A percentile compares a stretch with the other conserved stretches of the same genome.
These are phyloP conservation scores for Vitellaria paradoxa DNA, from an alignment of 179 eudicot species.

Conservation along the genomic window DNA sequence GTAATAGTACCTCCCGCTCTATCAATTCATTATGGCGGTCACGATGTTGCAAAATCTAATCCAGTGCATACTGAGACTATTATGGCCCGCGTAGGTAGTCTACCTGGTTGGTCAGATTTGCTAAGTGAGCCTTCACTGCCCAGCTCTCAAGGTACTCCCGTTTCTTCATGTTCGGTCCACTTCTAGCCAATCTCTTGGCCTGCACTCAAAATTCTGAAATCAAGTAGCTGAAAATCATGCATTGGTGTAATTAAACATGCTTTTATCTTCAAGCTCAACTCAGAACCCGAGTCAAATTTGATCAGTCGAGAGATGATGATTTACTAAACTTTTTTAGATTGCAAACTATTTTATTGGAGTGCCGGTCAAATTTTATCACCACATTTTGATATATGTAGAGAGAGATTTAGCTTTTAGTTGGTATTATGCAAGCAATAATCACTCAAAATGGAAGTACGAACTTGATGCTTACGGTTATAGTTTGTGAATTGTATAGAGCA, in stretches of 20 bases:
- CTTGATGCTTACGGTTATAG: too few relatives aligned
- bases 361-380: background rate
- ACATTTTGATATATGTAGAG: background rate
- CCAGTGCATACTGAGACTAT: constrained; percentile 12
- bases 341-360: background rate
- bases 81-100: constrained; percentile 19
- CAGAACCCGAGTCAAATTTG: background rate
- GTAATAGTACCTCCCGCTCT: constrained; percentile 45
- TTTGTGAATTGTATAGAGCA: too few relatives aligned
- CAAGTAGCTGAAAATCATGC: background rate
- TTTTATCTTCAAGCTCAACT: background rate
- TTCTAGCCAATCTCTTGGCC: background rate
- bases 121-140: constrained; percentile 33
- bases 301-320: background rate
- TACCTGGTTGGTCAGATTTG: constrained; percentile 37
- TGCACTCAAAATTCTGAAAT: background rate
- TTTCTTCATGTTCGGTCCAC: too few relatives aligned
- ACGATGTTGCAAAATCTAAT: constrained; percentile 20
- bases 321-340: background rate
- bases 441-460: too few relatives aligned
- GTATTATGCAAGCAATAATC: too few relatives aligned
- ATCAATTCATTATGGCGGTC: constrained; percentile 33
- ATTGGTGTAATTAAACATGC: background rate
- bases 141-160: constrained; percentile 38
- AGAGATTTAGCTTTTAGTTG: background rate